Evolutionary conservation across 2,329 filamentous ascomycete genomes (phyloP), one percentile per base, ranked within the genome.

Genomic region (Clathrospora elynae): DNA sequence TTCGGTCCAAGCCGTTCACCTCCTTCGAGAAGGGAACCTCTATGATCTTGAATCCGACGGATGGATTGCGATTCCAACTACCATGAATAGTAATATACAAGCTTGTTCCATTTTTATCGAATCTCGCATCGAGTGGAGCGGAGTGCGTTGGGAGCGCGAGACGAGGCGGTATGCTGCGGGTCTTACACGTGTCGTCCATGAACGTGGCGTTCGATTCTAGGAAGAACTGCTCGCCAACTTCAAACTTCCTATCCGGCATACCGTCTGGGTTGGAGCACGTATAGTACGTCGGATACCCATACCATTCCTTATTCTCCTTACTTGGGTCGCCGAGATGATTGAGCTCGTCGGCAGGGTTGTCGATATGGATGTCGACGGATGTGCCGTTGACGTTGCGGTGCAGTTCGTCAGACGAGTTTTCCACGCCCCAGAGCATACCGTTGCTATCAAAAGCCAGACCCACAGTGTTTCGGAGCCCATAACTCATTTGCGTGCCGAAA

Each of bases 291-390:
- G 86, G 86, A 60, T 88, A 89, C 6, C 86, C 86, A 59, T 84
- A 85, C 68, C 87, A 87, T 3, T 67, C 51, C 14, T 64, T 75
- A 59, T 77, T 70, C 18, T 68, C 53, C 25, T 42, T 51, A 0
- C 53, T 32, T 0, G 75, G 75, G 20, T 76, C 74, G 2, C 86
- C 85, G 39, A 85, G 78, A 63, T 80, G 87, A 67, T 88, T 88
- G 61, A 89, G 71, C 67, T 88, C 83, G 59, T 89, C 86, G n/a
- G 76, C 85, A 0, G 86, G 86, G 59, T 88, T 88, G 52, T 86
- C 75, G 31, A 76, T 64, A 56, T 86, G 82, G 28, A 87, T 77
- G 48, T 87, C 83, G 7, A 74, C 57, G 5, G 76, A 76, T 35
- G 75, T 62, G 25, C 43, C 49, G 23, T 73, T 58, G 8, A 78